phyloP scores from a whole-genome alignment of 805 yeast genomes.

The Saccharomycopsis sp. region DNA sequence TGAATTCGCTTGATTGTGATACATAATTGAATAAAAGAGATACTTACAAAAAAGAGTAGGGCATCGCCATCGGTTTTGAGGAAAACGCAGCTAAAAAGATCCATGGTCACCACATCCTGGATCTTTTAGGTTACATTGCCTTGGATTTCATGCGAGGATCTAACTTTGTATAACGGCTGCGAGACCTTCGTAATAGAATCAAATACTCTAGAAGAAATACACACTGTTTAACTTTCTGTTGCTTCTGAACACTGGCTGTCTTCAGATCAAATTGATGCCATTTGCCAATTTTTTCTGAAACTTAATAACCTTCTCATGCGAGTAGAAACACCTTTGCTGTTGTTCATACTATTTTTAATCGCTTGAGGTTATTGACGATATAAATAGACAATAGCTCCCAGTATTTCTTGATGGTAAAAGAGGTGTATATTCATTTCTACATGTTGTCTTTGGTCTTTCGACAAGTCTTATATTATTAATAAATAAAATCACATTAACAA shows the following conservation, averaged over 20 bases:
- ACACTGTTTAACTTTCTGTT: no score
- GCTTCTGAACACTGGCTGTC: no score
- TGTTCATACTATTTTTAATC: not conserved
- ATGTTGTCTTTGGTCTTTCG: no score
- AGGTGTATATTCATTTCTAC: no score
- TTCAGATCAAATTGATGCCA: not conserved
- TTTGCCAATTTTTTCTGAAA: not conserved
- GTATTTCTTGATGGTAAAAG: no score
- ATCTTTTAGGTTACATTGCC: not conserved
- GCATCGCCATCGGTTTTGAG: not conserved
- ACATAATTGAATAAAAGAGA: no score
- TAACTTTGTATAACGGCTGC: no score
- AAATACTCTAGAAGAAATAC: no score
- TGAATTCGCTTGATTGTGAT: no score
- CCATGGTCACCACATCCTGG: not conserved
- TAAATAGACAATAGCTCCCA: not conserved
- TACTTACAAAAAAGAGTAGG: not conserved
- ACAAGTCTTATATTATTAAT: not conserved
- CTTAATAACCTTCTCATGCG: not conserved
- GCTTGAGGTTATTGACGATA: no score
- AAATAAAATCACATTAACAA: not conserved
- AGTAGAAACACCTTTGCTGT: not conserved
- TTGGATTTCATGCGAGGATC: not conserved
- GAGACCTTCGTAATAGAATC: no score
- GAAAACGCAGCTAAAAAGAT: not conserved